phyloP scores from a whole-genome alignment of 345 rosid genomes.

The Lenwebbia sp. region DNA sequence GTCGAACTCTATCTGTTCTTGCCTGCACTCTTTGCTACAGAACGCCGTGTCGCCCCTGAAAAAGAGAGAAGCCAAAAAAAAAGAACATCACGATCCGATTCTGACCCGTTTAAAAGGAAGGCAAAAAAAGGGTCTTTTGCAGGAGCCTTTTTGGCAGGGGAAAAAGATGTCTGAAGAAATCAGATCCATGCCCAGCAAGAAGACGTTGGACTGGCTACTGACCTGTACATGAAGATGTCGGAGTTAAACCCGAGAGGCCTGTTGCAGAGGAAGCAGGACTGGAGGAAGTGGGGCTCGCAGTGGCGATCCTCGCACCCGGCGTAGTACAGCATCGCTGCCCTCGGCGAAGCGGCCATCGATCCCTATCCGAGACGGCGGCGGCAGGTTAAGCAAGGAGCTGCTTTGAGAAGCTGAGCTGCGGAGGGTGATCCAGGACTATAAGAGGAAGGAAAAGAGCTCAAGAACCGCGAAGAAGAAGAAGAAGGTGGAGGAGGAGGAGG shows the following conservation, averaged over 20 bases:
- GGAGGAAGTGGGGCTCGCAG: conserved; percentile 53
- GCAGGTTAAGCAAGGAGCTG: neutral
- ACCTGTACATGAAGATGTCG: conserved; percentile 96
- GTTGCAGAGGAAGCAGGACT: conserved; percentile 60
- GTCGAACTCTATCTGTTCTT: conserved; percentile 71
- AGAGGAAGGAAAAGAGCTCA: neutral
- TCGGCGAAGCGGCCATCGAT: neutral
- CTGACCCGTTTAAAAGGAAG: neutral
- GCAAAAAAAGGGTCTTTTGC: too few relatives aligned
- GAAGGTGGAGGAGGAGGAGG: neutral
- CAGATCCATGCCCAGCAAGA: neutral
- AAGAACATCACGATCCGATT: neutral
- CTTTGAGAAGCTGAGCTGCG: neutral
- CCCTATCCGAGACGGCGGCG: neutral
- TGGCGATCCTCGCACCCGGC: conserved; percentile 5
- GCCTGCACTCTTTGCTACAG: conserved; percentile 76
- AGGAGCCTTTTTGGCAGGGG: too few relatives aligned
- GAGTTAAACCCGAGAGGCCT: conserved; percentile 50
- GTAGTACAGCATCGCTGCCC: conserved; percentile 18
- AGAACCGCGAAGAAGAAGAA: neutral
- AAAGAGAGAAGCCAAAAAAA: neutral
- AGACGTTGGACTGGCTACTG: neutral
- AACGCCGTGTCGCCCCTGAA: conserved; percentile 68
- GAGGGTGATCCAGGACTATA: neutral
- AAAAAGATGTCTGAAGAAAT: neutral